phyloP scores from a whole-genome alignment of 129 eudicot genomes.

The Flaveria linearis region DNA sequence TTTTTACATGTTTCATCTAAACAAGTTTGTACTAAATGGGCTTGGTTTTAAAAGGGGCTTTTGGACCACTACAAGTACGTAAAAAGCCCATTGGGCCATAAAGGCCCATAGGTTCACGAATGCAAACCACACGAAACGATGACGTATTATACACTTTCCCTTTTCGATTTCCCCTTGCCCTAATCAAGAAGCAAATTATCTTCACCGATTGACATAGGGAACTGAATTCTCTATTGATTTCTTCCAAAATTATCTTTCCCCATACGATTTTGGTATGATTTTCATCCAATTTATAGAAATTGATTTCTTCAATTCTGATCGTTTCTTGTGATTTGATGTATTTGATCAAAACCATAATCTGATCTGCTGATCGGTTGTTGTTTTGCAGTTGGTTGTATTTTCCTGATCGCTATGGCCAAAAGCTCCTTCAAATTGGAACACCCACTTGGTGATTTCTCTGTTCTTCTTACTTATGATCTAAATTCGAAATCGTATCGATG shows the following conservation, averaged over 20 bases:
- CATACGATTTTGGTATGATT: constrained; percentile 1
- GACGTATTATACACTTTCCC: constrained; percentile 13
- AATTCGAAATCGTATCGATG: background rate
- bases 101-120: background rate
- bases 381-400: constrained; percentile 19
- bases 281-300: background rate
- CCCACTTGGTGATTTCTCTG: constrained; percentile 58
- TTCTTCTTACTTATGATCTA: background rate
- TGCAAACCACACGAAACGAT: background rate
- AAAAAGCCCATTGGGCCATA: background rate
- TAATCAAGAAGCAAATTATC: constrained; percentile 21
- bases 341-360: constrained; percentile 28
- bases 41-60: no score
- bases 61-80: no score
- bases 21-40: no score
- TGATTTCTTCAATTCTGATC: background rate
- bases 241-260: background rate
- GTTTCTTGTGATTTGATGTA: background rate
- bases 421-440: constrained; percentile 87
- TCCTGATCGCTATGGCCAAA: constrained; percentile 57
- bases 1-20: no score
- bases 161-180: background rate
- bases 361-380: constrained; percentile 14
- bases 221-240: constrained; percentile 19
- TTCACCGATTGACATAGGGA: constrained; percentile 20